These are phyloP conservation scores for Penicillium cinerascens DNA, from an alignment of 495 filamentous ascomycete species.

Conservation along the genomic window DNA sequence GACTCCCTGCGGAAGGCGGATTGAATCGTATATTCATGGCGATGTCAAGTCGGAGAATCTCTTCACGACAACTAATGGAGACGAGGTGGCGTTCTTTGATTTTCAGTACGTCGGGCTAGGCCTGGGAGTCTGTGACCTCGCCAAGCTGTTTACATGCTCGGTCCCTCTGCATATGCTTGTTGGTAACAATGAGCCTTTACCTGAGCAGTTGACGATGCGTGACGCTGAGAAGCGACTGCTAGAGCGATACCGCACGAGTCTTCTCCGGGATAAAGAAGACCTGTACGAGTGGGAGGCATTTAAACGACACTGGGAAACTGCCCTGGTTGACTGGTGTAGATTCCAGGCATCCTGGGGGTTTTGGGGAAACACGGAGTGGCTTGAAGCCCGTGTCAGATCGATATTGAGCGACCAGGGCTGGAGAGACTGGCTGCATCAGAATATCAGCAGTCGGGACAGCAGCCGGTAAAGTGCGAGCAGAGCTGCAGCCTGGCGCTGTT, in stretches of 20 bases:
- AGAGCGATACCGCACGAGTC: conserved; percentile 19
- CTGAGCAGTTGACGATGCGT: conserved; percentile 26
- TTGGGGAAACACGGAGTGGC: conserved; percentile 43
- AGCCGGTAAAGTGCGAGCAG: not conserved
- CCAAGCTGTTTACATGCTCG: conserved; percentile 42
- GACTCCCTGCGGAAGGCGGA: conserved; percentile 23
- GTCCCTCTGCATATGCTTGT: conserved; percentile 31
- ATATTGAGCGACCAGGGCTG: conserved; percentile 30
- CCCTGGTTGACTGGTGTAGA: conserved; percentile 40
- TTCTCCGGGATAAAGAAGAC: conserved; percentile 12
- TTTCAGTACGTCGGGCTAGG: conserved; percentile 41
- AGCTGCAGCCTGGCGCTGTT: not conserved
- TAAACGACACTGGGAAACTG: conserved; percentile 37
- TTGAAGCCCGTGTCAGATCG: conserved; percentile 35
- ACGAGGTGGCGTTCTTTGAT: conserved; percentile 38
- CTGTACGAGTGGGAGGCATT: conserved; percentile 31
- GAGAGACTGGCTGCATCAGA: conserved; percentile 27
- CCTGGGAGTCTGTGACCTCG: conserved; percentile 38
- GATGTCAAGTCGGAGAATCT: conserved; percentile 45
- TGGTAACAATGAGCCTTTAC: conserved; percentile 20
- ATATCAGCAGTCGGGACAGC: not conserved
- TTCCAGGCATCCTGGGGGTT: conserved; percentile 45
- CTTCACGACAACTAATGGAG: conserved; percentile 30
- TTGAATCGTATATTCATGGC: conserved; percentile 40
- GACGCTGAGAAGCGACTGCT: conserved; percentile 29